A percentile compares a stretch with the other conserved stretches of the same genome.
These are phyloP conservation scores for Pichia rugopelliculosa DNA, from an alignment of 805 yeast genomes.

Conservation along the genomic window DNA sequence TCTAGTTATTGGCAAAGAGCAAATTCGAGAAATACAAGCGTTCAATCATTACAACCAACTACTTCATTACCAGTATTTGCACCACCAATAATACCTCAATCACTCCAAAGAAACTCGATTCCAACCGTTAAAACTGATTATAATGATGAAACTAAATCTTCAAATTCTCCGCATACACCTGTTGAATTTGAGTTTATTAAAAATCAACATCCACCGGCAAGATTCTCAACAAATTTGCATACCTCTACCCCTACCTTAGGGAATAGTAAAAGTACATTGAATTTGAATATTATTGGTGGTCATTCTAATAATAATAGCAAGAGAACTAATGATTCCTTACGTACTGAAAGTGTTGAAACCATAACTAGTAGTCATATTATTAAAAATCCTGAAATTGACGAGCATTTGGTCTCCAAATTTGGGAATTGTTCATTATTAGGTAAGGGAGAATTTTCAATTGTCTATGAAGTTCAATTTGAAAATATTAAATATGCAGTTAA, in stretches of 20 bases:
- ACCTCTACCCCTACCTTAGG: background rate
- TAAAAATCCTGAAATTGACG: constrained; percentile 25
- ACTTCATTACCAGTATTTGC: constrained; percentile 15
- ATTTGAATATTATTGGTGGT: no score
- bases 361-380: background rate
- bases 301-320: background rate
- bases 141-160: background rate
- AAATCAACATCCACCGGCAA: background rate
- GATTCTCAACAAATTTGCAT: background rate
- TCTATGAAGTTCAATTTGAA: constrained; percentile 71
- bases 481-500: constrained; percentile 77
- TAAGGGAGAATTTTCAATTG: constrained; percentile 83
- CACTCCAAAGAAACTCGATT: constrained; percentile 1
- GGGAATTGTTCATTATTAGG: constrained; percentile 70
- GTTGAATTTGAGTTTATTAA: constrained; percentile 8
- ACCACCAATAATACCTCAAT: constrained; percentile 8
- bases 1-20: constrained; percentile 20
- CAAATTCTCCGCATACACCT: constrained; percentile 15
- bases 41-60: constrained; percentile 6
- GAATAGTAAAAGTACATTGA: constrained; percentile 4
- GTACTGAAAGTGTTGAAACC: background rate
- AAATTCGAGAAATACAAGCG: constrained; percentile 13
- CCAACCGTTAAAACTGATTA: constrained; percentile 1
- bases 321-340: background rate
- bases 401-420: constrained; percentile 42